Percentiles rank a stretch among this genome's conserved stretches.
phyloP scores from a whole-genome alignment of 805 yeast species.

The Candida saitoana region DNA sequence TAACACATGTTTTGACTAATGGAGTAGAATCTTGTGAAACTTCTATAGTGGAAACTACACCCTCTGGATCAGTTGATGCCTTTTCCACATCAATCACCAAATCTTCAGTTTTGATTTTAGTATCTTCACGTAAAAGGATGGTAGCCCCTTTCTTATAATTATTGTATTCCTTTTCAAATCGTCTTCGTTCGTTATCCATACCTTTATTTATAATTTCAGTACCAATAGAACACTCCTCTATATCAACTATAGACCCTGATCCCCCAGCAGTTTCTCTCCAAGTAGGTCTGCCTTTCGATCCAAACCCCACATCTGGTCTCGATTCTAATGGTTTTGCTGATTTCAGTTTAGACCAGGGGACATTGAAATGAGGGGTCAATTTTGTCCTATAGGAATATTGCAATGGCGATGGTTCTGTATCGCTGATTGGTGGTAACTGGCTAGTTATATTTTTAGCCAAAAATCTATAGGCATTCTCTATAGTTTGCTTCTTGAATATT shows the following conservation, averaged over 20 bases:
- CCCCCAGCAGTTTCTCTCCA: slow-evolving; percentile 65
- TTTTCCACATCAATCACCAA: slow-evolving; percentile 18
- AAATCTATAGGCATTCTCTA: slow-evolving; percentile 74
- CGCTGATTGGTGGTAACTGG: slow-evolving; percentile 50
- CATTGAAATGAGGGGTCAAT: slow-evolving; percentile 90
- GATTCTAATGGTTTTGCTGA: slow-evolving; percentile 27
- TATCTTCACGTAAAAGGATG: slow-evolving; percentile 74
- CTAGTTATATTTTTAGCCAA: slow-evolving; percentile 58
- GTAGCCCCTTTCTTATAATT: slow-evolving; percentile 78
- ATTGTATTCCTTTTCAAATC: slow-evolving; percentile 46
- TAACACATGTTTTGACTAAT: slow-evolving; percentile 67
- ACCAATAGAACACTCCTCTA: slow-evolving; percentile 91
- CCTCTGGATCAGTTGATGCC: slow-evolving; percentile 43
- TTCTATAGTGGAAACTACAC: slow-evolving; percentile 27
- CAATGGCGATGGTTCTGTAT: slow-evolving; percentile 73
- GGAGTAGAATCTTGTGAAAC: slow-evolving; percentile 21
- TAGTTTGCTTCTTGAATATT: slow-evolving; percentile 65
- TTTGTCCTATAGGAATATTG: slow-evolving; percentile 82
- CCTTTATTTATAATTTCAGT: slow-evolving; percentile 76
- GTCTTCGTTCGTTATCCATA: slow-evolving; percentile 60
- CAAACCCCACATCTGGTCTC: slow-evolving; percentile 83
- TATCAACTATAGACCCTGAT: slow-evolving; percentile 67
- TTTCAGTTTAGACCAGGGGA: slow-evolving; percentile 46
- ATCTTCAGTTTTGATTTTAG: slow-evolving; percentile 34
- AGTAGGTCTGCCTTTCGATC: slow-evolving; percentile 72